Evolutionary conservation across 2,329 filamentous ascomycete genomes (phyloP).

Genomic region (Berkeleyomyces basicola): DNA sequence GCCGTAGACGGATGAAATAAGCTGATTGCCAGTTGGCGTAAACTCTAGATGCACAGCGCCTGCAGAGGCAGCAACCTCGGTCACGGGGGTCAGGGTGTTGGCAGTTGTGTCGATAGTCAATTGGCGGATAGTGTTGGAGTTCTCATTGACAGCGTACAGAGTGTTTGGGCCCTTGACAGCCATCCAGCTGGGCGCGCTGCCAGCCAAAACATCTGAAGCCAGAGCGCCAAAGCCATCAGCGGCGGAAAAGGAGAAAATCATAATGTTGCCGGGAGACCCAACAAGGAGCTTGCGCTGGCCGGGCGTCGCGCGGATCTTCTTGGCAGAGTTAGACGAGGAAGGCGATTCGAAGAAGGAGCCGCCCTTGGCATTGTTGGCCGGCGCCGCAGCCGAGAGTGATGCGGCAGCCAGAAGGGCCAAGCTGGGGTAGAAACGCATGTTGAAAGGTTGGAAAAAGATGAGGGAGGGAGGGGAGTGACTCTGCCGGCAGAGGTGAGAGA

Average conservation of each 20-base stretch:
- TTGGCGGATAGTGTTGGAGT: conserved; percentile 23
- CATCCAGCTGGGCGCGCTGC: conserved; percentile 30
- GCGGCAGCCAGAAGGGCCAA: not conserved
- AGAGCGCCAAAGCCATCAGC: conserved; percentile 23
- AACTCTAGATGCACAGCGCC: conserved; percentile 21
- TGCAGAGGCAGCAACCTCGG: conserved; percentile 21
- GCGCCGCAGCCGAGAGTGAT: not conserved
- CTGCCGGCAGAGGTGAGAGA: not conserved
- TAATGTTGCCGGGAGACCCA: conserved; percentile 24
- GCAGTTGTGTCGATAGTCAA: conserved; percentile 23
- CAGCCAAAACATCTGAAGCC: conserved; percentile 19
- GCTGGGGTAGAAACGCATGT: not conserved
- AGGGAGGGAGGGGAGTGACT: not conserved
- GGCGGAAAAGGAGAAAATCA: conserved; percentile 23
- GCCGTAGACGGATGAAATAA: conserved; percentile 9
- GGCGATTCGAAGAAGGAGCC: not conserved
- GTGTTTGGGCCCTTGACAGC: conserved; percentile 24
- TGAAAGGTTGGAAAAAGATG: not conserved
- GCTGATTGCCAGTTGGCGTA: not conserved
- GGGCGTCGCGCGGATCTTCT: not conserved
- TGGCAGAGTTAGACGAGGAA: not conserved
- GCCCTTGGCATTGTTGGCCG: not conserved
- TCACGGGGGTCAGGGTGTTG: conserved; percentile 19
- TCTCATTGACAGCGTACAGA: conserved; percentile 34
- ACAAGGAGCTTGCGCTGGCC: conserved; percentile 23